Evolutionary conservation across 768 basidiomycete genomes (phyloP), one percentile per base, ranked within the genome.

Genomic region (Leccinum barrowsii): DNA sequence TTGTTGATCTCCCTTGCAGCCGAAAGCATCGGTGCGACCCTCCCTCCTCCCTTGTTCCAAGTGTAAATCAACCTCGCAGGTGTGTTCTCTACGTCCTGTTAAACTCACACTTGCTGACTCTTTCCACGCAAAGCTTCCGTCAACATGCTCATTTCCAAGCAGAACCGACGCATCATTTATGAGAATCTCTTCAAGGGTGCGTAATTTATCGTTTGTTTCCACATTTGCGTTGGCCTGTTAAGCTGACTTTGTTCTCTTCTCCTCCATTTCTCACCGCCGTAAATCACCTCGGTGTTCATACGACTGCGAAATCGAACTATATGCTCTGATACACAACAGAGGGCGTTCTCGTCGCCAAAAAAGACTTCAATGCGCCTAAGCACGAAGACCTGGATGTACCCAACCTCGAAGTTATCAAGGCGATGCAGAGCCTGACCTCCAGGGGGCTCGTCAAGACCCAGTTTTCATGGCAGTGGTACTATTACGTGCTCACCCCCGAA

Each of bases 391-490:
- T 87, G 60, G 84, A 86, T 52, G 84, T 86, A 50, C 84, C 85
- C 55, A 86, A 87, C 67, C 82, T 86, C 54, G 76, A 87, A 63
- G 85, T 86, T 61, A 86, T 87, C 76, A 87, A 86, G 76, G 84
- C 84, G 52, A 77, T 85, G 71, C 85, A 86, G 67, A 85, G 84
- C 75, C 75, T 87, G 65, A 86, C 82, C 64, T 86, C 84, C 46
- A 81, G 76, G 73, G 95, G 96, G 57, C 86, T 81, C 76, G 94
- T 98, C 80, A 98, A 98, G 86, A 99, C 97, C 66, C 96, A 94
- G 74, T 98, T 98, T 83, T 94, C 90, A 51, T 99, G 97, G 97
- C 94, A 98, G 73, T 97, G 86, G 83, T 99, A 97, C 79, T 99
- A 98, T 80, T 99, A 98, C 79, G 84, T 86, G 70, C 83, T 99